Evolutionary conservation across 2,329 filamentous ascomycete genomes (phyloP).

Genomic region (Diaporthe sp.): DNA sequence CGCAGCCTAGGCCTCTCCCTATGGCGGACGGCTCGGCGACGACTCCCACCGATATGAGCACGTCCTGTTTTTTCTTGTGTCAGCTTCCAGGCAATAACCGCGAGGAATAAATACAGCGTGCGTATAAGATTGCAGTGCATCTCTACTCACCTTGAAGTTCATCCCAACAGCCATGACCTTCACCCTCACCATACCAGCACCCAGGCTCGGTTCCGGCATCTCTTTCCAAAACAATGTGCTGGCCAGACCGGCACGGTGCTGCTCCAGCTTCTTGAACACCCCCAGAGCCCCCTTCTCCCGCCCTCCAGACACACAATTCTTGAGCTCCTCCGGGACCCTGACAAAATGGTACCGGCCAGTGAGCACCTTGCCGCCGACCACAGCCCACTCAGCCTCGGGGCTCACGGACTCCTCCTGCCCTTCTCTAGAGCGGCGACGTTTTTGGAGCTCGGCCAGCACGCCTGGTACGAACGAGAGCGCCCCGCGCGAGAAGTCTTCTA

Average conservation of each 20-base stretch:
- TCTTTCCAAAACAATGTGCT: conserved; percentile 2
- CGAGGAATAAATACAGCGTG: neutral
- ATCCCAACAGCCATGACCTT: conserved; percentile 50
- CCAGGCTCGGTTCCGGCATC: conserved; percentile 19
- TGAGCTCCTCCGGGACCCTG: neutral
- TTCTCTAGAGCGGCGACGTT: no score
- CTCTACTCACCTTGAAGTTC: conserved; percentile 44
- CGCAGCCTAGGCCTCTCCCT: conserved; percentile 10
- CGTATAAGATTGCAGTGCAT: neutral
- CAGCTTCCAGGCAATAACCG: neutral
- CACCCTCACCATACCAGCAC: conserved; percentile 49
- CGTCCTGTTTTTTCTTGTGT: conserved; percentile 9
- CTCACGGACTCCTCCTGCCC: neutral
- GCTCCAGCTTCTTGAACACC: neutral
- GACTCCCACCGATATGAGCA: conserved; percentile 11
- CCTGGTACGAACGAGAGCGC: conserved; percentile 9
- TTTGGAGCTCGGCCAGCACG: conserved; percentile 40
- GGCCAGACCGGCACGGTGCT: neutral
- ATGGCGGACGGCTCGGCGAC: conserved; percentile 1
- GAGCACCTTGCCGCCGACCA: neutral
- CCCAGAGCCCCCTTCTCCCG: neutral
- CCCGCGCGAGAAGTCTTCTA: conserved; percentile 39
- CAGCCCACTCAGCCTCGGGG: neutral
- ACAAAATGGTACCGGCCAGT: conserved; percentile 2
- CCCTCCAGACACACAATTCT: neutral